phyloP scores from a whole-genome alignment of 352 stramenopile genomes.

The Phytophthora pini region DNA sequence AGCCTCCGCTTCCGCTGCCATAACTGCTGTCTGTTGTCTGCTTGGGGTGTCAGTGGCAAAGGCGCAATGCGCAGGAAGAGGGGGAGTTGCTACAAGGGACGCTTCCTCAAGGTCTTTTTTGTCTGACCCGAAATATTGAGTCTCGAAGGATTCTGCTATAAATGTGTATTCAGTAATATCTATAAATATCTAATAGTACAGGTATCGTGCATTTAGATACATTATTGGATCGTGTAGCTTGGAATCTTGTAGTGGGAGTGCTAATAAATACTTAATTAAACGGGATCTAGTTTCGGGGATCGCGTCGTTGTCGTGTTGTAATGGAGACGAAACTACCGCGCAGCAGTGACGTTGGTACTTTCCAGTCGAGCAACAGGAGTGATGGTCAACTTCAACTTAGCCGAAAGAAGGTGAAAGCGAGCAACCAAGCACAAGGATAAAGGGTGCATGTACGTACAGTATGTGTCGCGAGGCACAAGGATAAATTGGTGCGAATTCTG shows the following conservation, averaged over 20 bases:
- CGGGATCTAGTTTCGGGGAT: background rate
- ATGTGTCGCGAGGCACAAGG: no score
- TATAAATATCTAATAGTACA: no score
- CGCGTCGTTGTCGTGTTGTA: constrained; percentile 15
- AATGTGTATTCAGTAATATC: no score
- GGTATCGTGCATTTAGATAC: no score
- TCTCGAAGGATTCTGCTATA: no score
- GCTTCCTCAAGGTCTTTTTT: constrained; percentile 26
- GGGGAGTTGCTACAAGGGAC: constrained; percentile 9
- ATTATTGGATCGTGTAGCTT: no score
- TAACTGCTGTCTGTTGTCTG: constrained; percentile 11
- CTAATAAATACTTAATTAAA: no score
- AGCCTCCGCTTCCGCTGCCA: constrained; percentile 59
- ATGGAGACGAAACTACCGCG: constrained; percentile 15
- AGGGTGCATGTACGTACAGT: no score
- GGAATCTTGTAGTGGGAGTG: no score
- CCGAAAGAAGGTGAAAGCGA: background rate
- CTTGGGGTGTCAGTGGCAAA: constrained; percentile 20
- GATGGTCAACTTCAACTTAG: constrained; percentile 26
- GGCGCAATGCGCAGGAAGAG: constrained; percentile 20
- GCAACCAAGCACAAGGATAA: no score
- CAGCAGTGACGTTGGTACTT: constrained; percentile 18
- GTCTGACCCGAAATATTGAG: constrained; percentile 18
- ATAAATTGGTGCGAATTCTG: no score
- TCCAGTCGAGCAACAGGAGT: constrained; percentile 11